phyloP scores from a whole-genome alignment of 371 early-diverging fungal species.

The Gilbertella persicaria region DNA sequence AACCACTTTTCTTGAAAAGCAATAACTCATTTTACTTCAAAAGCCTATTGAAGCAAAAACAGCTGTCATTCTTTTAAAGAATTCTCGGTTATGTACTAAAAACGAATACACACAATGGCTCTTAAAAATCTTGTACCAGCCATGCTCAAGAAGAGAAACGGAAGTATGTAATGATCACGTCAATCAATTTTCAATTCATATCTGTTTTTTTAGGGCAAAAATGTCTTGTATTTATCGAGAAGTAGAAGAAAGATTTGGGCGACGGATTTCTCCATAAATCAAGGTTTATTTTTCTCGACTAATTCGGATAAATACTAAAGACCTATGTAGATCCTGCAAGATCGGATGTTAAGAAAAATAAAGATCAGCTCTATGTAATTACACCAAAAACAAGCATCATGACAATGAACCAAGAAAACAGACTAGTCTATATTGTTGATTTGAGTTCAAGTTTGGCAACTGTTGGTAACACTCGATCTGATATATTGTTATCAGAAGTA shows the following conservation, averaged over 20 bases:
- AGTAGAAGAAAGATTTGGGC: conserved; percentile 43
- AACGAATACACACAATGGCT: conserved; percentile 54
- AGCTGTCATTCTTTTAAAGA: conserved; percentile 42
- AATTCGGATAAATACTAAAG: neutral
- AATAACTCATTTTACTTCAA: neutral
- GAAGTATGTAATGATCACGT: conserved; percentile 26
- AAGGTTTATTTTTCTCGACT: conserved; percentile 12
- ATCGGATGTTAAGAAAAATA: conserved; percentile 10
- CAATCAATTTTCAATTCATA: neutral
- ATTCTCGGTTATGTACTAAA: conserved; percentile 37
- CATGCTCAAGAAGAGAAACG: conserved; percentile 29
- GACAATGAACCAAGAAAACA: conserved; percentile 61
- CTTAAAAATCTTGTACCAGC: conserved; percentile 44
- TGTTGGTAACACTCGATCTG: conserved; percentile 60
- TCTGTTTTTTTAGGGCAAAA: conserved; percentile 21
- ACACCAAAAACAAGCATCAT: conserved; percentile 70
- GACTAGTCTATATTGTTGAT: conserved; percentile 76
- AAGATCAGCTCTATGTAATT: conserved; percentile 42
- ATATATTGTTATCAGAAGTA: conserved; percentile 58
- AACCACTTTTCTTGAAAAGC: neutral
- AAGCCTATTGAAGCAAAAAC: conserved; percentile 47
- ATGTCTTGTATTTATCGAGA: conserved; percentile 43
- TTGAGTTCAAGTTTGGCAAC: conserved; percentile 73
- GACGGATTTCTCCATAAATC: conserved; percentile 28
- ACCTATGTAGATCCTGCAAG: conserved; percentile 6